Evolutionary conservation across 208 protist species (phyloP), one percentile per base, ranked within the genome.

Genomic region (Crithidia expoeki): DNA sequence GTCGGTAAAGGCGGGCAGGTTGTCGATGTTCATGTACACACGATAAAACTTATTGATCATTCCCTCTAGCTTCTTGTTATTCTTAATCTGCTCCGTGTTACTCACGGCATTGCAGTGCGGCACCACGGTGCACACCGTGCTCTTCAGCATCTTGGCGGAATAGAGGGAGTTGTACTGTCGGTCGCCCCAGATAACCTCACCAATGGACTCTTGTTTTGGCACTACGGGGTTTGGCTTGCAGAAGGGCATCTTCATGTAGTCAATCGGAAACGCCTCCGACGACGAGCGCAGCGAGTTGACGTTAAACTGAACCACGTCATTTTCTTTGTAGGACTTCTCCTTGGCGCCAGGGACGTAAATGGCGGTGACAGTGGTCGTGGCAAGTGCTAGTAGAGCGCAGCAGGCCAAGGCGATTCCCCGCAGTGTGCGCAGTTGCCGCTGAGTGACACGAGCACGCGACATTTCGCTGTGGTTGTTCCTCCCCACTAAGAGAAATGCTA

Each of bases 21-120:
- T 92, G 75, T 96, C 91, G 30, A 96, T 83, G 64, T 68, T 93
- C 83, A 96, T 89, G 56, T 86, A 84, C 19, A 83, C 91, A n/a
- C 91, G 88, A 62, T 94, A 96, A 21, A 80, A 84, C 23, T 73
- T 60, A 56, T 94, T 70, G 72, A 96, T 92, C 58, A 83, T 81
- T 34, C 70, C 76, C 32, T 77, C 65, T 21, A 95, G 34, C 38
- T 71, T 72, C 34, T 14, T 27, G 7, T 61, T 16, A 17, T 72
- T 42, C 38, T 69, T 68, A 23, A 88, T 55, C 0, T 69, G 32
- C 23, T 80, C 66, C 11, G 63, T 87, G 49, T 86, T 90, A 0
- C 6, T 19, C 7, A 2, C 47, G 7, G 67, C 40, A 68, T 93
- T 52, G 61, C 91, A 96, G 9, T 66, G 5, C 0, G 80, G 74